phyloP scores from a whole-genome alignment of 108 stramenopile species.

The Skeletonema grethae region DNA sequence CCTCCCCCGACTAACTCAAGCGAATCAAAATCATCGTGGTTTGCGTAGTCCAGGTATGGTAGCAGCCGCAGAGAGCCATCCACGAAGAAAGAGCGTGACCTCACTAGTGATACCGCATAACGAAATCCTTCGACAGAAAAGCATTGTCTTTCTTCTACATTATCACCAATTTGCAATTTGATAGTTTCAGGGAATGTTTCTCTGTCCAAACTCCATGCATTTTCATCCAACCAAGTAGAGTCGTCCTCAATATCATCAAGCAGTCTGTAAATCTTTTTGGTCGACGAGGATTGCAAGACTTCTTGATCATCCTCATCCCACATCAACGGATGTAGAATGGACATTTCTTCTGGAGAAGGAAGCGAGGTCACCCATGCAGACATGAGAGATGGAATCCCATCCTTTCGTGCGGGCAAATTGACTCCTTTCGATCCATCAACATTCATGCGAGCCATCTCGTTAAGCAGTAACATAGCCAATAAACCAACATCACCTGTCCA shows the following conservation, averaged over 20 bases:
- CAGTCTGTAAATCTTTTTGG: slow-evolving; percentile 77
- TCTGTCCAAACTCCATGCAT: slow-evolving; percentile 62
- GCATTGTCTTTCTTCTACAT: slow-evolving; percentile 60
- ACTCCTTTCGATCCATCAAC: slow-evolving; percentile 24
- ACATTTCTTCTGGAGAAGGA: slow-evolving; percentile 65
- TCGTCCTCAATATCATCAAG: slow-evolving; percentile 89
- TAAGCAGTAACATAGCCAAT: slow-evolving; percentile 64
- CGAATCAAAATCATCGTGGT: slow-evolving; percentile 72
- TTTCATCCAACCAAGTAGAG: slow-evolving; percentile 68
- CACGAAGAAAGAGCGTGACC: slow-evolving; percentile 86
- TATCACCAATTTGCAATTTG: slow-evolving; percentile 9
- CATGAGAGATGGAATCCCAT: slow-evolving; percentile 54
- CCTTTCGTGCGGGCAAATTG: slow-evolving; percentile 41
- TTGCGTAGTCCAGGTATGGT: slow-evolving; percentile 85
- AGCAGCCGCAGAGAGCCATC: slow-evolving; percentile 79
- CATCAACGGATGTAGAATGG: slow-evolving; percentile 59
- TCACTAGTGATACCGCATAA: slow-evolving; percentile 82
- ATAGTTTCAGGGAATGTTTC: slow-evolving; percentile 64
- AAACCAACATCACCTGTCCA: slow-evolving; percentile 88
- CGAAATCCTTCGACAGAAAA: slow-evolving; percentile 68
- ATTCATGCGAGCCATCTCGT: slow-evolving; percentile 67
- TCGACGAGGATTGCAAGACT: slow-evolving; percentile 70
- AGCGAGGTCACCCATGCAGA: slow-evolving; percentile 62
- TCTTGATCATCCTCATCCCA: slow-evolving; percentile 87
- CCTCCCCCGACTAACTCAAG: slow-evolving; percentile 60